phyloP scores from a whole-genome alignment of 2,329 filamentous ascomycete species.

The Penicillium sp. region DNA sequence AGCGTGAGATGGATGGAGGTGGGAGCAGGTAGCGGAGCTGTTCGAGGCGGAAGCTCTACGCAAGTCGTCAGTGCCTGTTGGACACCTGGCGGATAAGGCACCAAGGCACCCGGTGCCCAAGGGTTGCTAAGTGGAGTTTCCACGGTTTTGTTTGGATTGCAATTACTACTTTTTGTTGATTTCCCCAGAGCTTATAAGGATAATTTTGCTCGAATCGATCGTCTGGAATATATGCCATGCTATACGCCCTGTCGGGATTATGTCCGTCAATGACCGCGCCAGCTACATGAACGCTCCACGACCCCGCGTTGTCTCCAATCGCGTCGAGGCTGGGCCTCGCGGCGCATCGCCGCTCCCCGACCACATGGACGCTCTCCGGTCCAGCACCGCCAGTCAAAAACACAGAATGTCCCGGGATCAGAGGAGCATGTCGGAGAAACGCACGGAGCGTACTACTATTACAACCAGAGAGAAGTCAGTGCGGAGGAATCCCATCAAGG shows the following conservation, averaged over 20 bases:
- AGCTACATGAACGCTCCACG: conserved; percentile 39
- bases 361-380: conserved; percentile 33
- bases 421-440: conserved; percentile 39
- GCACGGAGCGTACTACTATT: conserved; percentile 48
- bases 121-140: conserved; percentile 1
- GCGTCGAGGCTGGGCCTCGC: conserved; percentile 33
- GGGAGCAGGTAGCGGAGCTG: conserved; percentile 29
- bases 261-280: conserved; percentile 43
- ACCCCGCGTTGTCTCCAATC: conserved; percentile 43
- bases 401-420: conserved; percentile 34
- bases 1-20: conserved; percentile 3
- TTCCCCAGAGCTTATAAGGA: background rate
- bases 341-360: conserved; percentile 33
- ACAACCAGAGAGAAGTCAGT: conserved; percentile 64
- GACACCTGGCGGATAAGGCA: conserved; percentile 19
- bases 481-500: conserved; percentile 59
- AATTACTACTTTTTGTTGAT: background rate
- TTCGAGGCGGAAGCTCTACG: conserved; percentile 30
- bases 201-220: background rate
- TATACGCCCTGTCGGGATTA: conserved; percentile 28
- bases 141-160: conserved; percentile 4
- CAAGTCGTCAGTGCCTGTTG: conserved; percentile 34
- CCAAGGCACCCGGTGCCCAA: conserved; percentile 16
- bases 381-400: conserved; percentile 33
- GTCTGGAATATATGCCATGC: conserved; percentile 24